Evolutionary conservation across 2,329 filamentous ascomycete genomes (phyloP), one percentile per base, ranked within the genome.

Genomic region (Shiraia bambusicola): DNA sequence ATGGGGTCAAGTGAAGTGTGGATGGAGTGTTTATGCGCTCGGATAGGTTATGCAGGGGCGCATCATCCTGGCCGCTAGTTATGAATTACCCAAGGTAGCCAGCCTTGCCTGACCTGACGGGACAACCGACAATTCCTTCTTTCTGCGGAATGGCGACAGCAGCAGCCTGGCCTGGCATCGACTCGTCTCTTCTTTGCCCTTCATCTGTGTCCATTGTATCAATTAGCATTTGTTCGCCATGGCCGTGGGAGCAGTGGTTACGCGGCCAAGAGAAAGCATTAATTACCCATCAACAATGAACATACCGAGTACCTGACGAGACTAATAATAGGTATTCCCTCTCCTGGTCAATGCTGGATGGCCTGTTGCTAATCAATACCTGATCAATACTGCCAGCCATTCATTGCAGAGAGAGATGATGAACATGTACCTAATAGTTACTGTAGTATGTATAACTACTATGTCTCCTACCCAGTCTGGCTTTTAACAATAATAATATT

Each of bases 11-110:
- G 45, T 38, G 39, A 24, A 31, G 26, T 34, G 41, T 14, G 36
- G 26, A 40, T 39, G 37, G 42, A 22, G 19, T 50, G 52, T 54
- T 52, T 56, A 58, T 57, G 49, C 51, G 37, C 35, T 33, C 34
- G 32, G 22, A 33, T 42, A 27, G 46, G 45, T 40, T 16, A 24
- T 37, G 44, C 49, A 34, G 43, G 49, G 46, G 30, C 28, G 34
- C 19, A 16, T 24, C 22, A 13, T 19, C 13, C 24, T 3, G 19
- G 15, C 26, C 45, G 50, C 50, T 54, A 54, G 31, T n/a, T n/a
- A n/a, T n/a, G n/a, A n/a, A n/a, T n/a, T n/a, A n/a, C n/a, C n/a
- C n/a, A n/a, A n/a, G n/a, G n/a, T n/a, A n/a, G n/a, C n/a, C n/a
- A n/a, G n/a, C n/a, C n/a, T n/a, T n/a, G n/a, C 34, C 50, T 43